These are phyloP conservation scores for Nowakowskiella sp. DNA, from an alignment of 192 early-diverging fungal species.

Conservation along the genomic window DNA sequence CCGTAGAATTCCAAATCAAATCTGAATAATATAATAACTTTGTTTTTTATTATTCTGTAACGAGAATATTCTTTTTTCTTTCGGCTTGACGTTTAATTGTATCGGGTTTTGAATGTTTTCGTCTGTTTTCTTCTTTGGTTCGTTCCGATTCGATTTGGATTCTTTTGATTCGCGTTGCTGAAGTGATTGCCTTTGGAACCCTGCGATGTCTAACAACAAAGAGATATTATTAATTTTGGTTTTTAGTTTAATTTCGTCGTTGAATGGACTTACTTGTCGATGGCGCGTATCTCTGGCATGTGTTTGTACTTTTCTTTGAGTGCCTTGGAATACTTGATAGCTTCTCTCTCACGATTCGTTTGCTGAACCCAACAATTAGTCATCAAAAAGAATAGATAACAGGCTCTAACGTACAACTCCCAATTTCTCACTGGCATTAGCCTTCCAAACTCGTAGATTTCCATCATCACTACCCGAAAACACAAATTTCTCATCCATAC, in stretches of 20 bases:
- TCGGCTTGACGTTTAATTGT: conserved; percentile 37
- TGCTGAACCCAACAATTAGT: conserved; percentile 14
- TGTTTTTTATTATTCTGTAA: conserved; percentile 24
- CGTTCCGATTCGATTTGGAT: conserved; percentile 72
- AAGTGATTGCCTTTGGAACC: conserved; percentile 75
- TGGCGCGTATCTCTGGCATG: conserved; percentile 81
- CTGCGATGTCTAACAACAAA: conserved; percentile 63
- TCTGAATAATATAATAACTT: too few species aligned
- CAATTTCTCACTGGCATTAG: conserved; percentile 79
- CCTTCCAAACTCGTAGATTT: conserved; percentile 96
- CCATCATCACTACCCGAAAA: conserved; percentile 96
- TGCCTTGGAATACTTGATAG: conserved; percentile 73
- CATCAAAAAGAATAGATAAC: conserved; percentile 1
- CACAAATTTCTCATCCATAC: conserved; percentile 92
- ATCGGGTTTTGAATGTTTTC: conserved; percentile 71
- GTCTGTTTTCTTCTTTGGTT: conserved; percentile 82
- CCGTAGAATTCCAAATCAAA: too few species aligned
- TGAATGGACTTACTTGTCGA: conserved; percentile 39
- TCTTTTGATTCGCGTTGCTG: conserved; percentile 69
- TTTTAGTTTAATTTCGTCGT: background rate
- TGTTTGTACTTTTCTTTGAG: conserved; percentile 90
- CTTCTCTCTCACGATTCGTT: conserved; percentile 60
- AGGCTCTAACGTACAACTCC: conserved; percentile 39
- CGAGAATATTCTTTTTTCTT: conserved; percentile 45
- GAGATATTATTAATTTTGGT: background rate